phyloP scores from a whole-genome alignment of 2,329 filamentous ascomycete species.

The Aspergillus intermedius region DNA sequence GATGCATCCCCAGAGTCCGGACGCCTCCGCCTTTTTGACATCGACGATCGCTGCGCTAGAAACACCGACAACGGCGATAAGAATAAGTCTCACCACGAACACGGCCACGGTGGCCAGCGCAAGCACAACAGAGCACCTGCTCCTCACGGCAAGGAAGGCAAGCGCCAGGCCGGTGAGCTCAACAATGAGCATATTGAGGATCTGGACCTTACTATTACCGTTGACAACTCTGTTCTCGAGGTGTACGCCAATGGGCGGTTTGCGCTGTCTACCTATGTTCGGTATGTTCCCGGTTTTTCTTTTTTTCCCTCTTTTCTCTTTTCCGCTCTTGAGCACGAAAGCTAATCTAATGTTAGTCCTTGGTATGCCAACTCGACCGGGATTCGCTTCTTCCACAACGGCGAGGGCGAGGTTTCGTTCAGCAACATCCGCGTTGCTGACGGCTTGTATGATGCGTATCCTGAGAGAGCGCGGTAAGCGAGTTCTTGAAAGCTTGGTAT shows the following conservation, averaged over 20 bases:
- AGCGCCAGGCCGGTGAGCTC: too few relatives aligned
- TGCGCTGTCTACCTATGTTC: conserved; percentile 13
- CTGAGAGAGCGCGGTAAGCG: conserved; percentile 2
- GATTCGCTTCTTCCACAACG: conserved; percentile 15
- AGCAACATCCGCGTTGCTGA: conserved; percentile 9
- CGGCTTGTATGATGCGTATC: conserved; percentile 16
- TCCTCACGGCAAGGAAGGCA: too few relatives aligned
- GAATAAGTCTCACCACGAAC: too few relatives aligned
- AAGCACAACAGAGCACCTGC: too few relatives aligned
- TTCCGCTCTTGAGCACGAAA: too few relatives aligned
- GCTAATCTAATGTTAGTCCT: conserved; percentile 2
- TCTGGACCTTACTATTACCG: conserved; percentile 13
- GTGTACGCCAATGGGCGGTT: conserved; percentile 17
- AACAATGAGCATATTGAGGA: conserved; percentile 6
- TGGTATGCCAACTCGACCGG: conserved; percentile 15
- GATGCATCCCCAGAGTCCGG: conserved; percentile 6
- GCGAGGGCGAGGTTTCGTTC: conserved; percentile 9
- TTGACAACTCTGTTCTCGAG: conserved; percentile 13
- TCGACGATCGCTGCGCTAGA: background rate
- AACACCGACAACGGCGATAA: background rate
- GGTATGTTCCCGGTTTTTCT: conserved; percentile 6
- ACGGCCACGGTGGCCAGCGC: too few relatives aligned
- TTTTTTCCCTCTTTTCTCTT: too few relatives aligned
- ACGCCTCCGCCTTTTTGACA: conserved; percentile 11
- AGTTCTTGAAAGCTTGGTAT: too few relatives aligned